phyloP scores from a whole-genome alignment of 2,329 filamentous ascomycete species.

The Ceratocystiopsis minuta region DNA sequence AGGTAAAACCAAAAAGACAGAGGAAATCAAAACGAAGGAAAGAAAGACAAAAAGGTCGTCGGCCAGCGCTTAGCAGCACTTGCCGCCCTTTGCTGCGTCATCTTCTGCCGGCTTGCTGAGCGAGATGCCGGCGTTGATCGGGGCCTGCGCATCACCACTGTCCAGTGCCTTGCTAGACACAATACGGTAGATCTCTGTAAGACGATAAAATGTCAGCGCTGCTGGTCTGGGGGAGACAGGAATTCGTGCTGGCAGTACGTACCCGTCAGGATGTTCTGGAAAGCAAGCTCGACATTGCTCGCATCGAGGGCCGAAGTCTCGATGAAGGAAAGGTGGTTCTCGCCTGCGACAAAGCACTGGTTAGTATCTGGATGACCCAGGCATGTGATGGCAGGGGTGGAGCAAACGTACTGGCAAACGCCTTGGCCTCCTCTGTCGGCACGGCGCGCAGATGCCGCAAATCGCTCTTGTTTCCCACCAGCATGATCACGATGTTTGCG shows the following conservation, averaged over 20 bases:
- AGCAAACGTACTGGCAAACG: slow-evolving; percentile 64
- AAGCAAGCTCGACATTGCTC: slow-evolving; percentile 96
- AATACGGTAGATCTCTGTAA: slow-evolving; percentile 95
- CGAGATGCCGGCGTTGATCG: slow-evolving; percentile 66
- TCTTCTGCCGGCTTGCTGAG: slow-evolving; percentile 74
- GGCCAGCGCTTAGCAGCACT: slow-evolving; percentile 47
- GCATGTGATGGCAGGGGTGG: too few species aligned
- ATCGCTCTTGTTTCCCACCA: slow-evolving; percentile 99
- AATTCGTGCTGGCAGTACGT: slow-evolving; percentile 16
- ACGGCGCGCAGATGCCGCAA: slow-evolving; percentile 94
- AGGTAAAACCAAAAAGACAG: slow-evolving; percentile 1
- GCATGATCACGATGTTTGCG: slow-evolving; percentile 98
- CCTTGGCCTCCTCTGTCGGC: slow-evolving; percentile 92
- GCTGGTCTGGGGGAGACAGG: not conserved
- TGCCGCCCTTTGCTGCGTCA: slow-evolving; percentile 54
- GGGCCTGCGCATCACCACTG: slow-evolving; percentile 67
- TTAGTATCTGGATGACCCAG: not conserved
- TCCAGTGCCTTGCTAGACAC: slow-evolving; percentile 96
- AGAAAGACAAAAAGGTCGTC: too few species aligned
- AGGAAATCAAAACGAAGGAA: too few species aligned
- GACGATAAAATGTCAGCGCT: not conserved
- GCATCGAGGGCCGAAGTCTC: slow-evolving; percentile 97
- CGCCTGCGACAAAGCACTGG: slow-evolving; percentile 37
- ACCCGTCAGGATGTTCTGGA: slow-evolving; percentile 99
- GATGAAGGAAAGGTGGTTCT: slow-evolving; percentile 97